Evolutionary conservation across 2,329 filamentous ascomycete species (phyloP).

Genomic region (Sclerotinia nivalis): DNA sequence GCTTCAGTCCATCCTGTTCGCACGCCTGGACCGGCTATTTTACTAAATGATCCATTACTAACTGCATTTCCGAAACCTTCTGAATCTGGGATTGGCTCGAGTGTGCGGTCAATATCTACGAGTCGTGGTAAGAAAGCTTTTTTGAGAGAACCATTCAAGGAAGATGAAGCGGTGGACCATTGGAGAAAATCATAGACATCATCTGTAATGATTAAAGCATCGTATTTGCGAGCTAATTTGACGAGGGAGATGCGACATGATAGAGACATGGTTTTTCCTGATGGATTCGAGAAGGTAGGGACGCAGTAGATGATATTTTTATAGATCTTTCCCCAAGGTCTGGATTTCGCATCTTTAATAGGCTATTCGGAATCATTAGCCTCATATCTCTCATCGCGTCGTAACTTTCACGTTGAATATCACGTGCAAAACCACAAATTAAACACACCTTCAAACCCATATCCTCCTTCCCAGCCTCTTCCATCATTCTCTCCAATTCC

Average conservation of each 20-base stretch:
- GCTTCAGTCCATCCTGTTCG: conserved; percentile 88
- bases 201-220: conserved; percentile 83
- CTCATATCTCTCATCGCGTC: neutral
- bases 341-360: conserved; percentile 44
- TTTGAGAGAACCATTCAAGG: conserved; percentile 22
- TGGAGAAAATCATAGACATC: conserved; percentile 95
- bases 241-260: conserved; percentile 68
- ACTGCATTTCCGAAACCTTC: conserved; percentile 75
- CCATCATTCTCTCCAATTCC: conserved; percentile 48
- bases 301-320: conserved; percentile 86
- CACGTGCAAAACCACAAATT: neutral
- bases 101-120: conserved; percentile 72
- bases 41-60: conserved; percentile 89
- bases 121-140: conserved; percentile 62
- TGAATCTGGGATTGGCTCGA: conserved; percentile 57
- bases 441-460: conserved; percentile 17
- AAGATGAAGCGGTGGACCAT: conserved; percentile 56
- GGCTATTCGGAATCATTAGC: conserved; percentile 21
- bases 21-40: conserved; percentile 78
- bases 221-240: conserved; percentile 71
- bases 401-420: neutral
- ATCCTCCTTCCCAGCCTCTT: conserved; percentile 24
- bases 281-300: conserved; percentile 87
- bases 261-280: conserved; percentile 77
- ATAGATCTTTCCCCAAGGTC: conserved; percentile 74